Conservation (phyloP, 2,329 filamentous ascomycete species). For the Penicillium crustosum region DNA sequence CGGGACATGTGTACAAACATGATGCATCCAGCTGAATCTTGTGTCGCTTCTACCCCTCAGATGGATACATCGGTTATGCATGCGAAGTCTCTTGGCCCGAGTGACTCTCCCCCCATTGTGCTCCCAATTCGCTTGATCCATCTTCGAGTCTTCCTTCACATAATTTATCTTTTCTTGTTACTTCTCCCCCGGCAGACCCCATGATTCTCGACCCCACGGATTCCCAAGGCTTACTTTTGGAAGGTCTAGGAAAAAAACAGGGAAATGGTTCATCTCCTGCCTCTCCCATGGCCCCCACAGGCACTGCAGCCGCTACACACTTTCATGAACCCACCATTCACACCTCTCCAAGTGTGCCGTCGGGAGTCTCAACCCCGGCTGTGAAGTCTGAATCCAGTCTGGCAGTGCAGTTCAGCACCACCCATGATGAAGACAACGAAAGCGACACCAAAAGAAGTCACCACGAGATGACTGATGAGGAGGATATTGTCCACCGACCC, state of each 20-base stretch:
- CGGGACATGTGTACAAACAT: background rate
- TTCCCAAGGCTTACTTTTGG: slow-evolving; percentile 24
- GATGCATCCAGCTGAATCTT: background rate
- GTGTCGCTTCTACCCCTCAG: background rate
- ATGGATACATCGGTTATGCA: background rate
- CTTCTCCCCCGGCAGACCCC: slow-evolving; percentile 15
- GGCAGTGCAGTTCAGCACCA: slow-evolving; percentile 33
- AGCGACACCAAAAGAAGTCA: slow-evolving; percentile 33
- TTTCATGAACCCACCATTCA: slow-evolving; percentile 17
- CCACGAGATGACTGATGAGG: slow-evolving; percentile 35
- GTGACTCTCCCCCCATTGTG: background rate
- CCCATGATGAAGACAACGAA: slow-evolving; percentile 24
- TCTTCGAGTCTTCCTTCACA: background rate
- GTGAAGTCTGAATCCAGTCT: slow-evolving; percentile 21
- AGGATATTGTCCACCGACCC: slow-evolving; percentile 25
- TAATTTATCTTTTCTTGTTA: no score
- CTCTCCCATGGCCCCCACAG: slow-evolving; percentile 24
- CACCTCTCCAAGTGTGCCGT: slow-evolving; percentile 16
- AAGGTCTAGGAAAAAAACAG: slow-evolving; percentile 24
- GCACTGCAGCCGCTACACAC: slow-evolving; percentile 27
- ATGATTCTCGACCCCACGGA: slow-evolving; percentile 12
- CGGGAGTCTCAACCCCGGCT: slow-evolving; percentile 20
- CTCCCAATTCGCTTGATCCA: background rate
- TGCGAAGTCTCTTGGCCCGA: background rate
- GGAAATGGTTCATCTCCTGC: slow-evolving; percentile 16